These are phyloP conservation scores for Yamadazyma triangularis DNA, from an alignment of 1,139 yeast species.

Conservation along the genomic window DNA sequence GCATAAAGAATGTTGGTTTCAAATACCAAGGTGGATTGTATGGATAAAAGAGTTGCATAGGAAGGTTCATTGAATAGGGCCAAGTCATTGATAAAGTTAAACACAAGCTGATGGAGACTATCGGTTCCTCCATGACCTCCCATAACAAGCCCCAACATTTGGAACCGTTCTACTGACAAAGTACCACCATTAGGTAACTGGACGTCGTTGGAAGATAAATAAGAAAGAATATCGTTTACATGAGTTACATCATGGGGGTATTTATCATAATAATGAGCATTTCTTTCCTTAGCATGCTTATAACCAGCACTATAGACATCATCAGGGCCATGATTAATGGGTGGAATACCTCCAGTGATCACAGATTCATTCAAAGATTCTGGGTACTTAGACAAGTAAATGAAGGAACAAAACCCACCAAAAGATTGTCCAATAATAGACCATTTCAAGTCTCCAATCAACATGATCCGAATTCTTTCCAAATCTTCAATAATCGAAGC, in stretches of 20 bases:
- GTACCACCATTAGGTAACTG: constrained; percentile 48
- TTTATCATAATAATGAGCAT: constrained; percentile 42
- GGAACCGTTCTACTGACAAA: constrained; percentile 48
- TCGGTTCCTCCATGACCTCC: constrained; percentile 52
- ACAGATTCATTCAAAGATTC: constrained; percentile 34
- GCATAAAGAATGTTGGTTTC: constrained; percentile 54
- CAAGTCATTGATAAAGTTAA: constrained; percentile 36
- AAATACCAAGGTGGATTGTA: constrained; percentile 35
- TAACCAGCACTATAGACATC: constrained; percentile 49
- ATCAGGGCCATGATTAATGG: constrained; percentile 35
- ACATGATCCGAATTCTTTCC: constrained; percentile 36
- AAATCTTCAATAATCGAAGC: constrained; percentile 49
- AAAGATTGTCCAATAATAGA: constrained; percentile 52
- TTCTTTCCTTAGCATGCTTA: constrained; percentile 42
- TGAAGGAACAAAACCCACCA: constrained; percentile 52
- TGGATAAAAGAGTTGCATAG: constrained; percentile 24
- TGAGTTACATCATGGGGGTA: constrained; percentile 42
- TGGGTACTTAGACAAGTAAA: constrained; percentile 46
- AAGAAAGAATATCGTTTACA: constrained; percentile 34
- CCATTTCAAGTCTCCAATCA: constrained; percentile 41
- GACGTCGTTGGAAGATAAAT: constrained; percentile 24
- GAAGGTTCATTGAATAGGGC: constrained; percentile 28
- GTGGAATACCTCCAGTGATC: constrained; percentile 58
- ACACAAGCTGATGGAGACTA: constrained; percentile 37
- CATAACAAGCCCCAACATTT: constrained; percentile 45